These are phyloP conservation scores for Termitomyces sp. DNA, from an alignment of 768 basidiomycete species.

Conservation along the genomic window DNA sequence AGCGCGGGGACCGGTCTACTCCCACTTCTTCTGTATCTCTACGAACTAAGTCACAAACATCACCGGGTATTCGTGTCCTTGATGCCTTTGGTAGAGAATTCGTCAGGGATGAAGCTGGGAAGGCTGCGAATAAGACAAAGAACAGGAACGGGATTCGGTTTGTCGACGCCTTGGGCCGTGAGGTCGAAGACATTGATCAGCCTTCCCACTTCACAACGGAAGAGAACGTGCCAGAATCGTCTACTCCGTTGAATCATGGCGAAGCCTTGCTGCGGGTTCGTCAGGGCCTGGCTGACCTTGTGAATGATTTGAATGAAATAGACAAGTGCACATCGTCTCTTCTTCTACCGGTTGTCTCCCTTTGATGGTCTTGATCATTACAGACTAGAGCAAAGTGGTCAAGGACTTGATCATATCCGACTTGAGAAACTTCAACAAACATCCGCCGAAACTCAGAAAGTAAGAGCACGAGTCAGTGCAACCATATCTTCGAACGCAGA, in stretches of 20 bases:
- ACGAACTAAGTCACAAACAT: conserved; percentile 34
- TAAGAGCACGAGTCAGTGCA: conserved; percentile 37
- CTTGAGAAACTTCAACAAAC: conserved; percentile 10
- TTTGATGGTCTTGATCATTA: not conserved
- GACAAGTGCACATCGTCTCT: conserved; percentile 40
- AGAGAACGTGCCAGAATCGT: conserved; percentile 14
- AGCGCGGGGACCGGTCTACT: conserved; percentile 11
- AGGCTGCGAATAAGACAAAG: conserved; percentile 10
- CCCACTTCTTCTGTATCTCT: conserved; percentile 12
- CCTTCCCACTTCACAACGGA: conserved; percentile 2
- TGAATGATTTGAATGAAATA: conserved; percentile 46
- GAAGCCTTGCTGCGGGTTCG: conserved; percentile 56
- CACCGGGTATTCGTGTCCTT: conserved; percentile 54
- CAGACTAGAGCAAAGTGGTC: conserved; percentile 31
- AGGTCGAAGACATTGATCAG: conserved; percentile 34
- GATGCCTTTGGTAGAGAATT: conserved; percentile 63
- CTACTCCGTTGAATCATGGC: conserved; percentile 27
- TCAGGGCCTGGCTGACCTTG: conserved; percentile 51
- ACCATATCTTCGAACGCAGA: conserved; percentile 35
- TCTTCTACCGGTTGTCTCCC: conserved; percentile 3
- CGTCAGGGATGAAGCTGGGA: conserved; percentile 4
- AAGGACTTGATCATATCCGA: conserved; percentile 28
- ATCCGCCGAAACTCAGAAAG: conserved; percentile 26
- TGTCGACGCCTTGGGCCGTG: conserved; percentile 66
- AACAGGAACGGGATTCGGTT: conserved; percentile 46